phyloP scores from a whole-genome alignment of 208 protist species.

The Vickermania ingenoplastis region DNA sequence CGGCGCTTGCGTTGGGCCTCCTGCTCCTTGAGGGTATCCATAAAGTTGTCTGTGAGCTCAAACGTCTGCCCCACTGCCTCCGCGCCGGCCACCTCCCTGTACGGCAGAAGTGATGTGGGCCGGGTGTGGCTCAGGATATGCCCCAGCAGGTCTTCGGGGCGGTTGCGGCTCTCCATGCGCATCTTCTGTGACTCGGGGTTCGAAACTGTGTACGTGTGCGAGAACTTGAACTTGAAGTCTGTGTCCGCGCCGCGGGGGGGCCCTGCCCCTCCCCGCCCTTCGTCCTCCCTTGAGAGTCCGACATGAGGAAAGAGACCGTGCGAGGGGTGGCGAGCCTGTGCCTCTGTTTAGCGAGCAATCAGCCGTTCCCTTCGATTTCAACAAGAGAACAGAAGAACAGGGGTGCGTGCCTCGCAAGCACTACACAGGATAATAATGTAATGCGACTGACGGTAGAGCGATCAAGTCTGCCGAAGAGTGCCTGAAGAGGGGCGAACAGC shows the following conservation, averaged over 20 bases:
- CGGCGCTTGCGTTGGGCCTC: background rate
- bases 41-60: background rate
- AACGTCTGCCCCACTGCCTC: background rate
- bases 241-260: background rate
- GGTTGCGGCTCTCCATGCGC: conserved; percentile 2
- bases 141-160: conserved; percentile 1
- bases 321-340: too few species aligned
- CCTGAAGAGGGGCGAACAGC: too few species aligned
- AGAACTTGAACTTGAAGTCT: conserved; percentile 24
- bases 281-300: too few species aligned
- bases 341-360: too few species aligned
- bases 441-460: too few species aligned
- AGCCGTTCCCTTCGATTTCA: too few species aligned
- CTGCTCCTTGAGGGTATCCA: background rate
- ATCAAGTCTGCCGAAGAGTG: too few species aligned
- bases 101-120: conserved; percentile 12
- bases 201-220: conserved; percentile 13
- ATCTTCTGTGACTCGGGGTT: background rate
- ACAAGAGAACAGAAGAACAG: too few species aligned
- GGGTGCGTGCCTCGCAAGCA: too few species aligned
- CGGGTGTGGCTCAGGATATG: conserved; percentile 10
- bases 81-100: background rate
- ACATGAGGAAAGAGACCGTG: too few species aligned
- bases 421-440: too few species aligned
- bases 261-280: background rate